A percentile compares a stretch with the other conserved stretches of the same genome.
Conservation (phyloP, 495 filamentous ascomycete species). For the Xylaria scruposa region DNA sequence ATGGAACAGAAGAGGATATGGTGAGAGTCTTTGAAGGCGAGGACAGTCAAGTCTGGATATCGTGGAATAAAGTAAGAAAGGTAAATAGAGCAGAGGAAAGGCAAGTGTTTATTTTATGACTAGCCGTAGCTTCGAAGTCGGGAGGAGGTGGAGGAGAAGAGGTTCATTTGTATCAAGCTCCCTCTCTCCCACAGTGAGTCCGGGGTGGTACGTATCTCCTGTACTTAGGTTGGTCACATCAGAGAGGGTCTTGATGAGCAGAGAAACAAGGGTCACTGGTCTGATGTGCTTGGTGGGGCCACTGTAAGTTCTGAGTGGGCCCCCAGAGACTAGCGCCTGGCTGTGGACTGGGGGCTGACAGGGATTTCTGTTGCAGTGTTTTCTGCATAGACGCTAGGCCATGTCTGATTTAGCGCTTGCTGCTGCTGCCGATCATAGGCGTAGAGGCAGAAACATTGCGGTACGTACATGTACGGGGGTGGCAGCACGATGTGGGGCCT, state of each 20-base stretch:
- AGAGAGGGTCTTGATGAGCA: conserved; percentile 42
- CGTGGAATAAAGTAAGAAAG: conserved; percentile 27
- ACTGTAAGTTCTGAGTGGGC: conserved; percentile 37
- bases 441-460: conserved; percentile 15
- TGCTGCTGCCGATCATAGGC: conserved; percentile 29
- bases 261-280: conserved; percentile 39
- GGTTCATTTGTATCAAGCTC: conserved; percentile 47
- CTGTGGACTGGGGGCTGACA: conserved; percentile 23
- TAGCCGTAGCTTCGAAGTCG: conserved; percentile 31
- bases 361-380: conserved; percentile 24
- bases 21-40: background rate
- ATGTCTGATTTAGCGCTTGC: conserved; percentile 15
- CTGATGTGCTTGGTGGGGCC: conserved; percentile 38
- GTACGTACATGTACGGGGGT: conserved; percentile 5
- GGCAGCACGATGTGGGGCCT: background rate
- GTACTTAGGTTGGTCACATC: conserved; percentile 39
- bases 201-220: conserved; percentile 34
- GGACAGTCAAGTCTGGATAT: background rate
- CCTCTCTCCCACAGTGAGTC: conserved; percentile 30
- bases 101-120: conserved; percentile 36
- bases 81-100: conserved; percentile 33
- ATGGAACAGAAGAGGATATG: background rate
- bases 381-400: conserved; percentile 28
- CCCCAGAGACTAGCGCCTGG: conserved; percentile 24
- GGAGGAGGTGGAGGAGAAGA: conserved; percentile 43